These are phyloP conservation scores for Bacidia rubella DNA, from an alignment of 495 filamentous ascomycete species.

Conservation along the genomic window DNA sequence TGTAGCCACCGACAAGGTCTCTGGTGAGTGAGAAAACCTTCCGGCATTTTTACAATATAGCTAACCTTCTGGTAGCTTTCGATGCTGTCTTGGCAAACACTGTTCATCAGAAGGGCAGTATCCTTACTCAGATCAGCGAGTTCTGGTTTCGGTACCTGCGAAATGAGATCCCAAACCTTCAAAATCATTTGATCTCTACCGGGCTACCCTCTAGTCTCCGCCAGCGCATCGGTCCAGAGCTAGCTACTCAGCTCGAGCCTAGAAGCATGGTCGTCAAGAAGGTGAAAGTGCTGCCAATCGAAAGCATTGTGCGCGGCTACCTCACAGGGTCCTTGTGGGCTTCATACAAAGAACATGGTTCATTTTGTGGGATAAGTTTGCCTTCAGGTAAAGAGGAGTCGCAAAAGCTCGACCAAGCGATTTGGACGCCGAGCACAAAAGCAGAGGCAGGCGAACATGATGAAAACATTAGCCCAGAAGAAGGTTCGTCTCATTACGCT, in stretches of 20 bases:
- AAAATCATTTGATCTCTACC: slow-evolving; percentile 65
- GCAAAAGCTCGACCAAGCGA: slow-evolving; percentile 51
- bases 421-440: slow-evolving; percentile 89
- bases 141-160: slow-evolving; percentile 75
- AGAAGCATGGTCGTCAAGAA: slow-evolving; percentile 14
- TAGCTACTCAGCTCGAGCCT: slow-evolving; percentile 18
- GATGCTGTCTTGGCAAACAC: slow-evolving; percentile 1
- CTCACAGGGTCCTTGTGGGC: slow-evolving; percentile 88
- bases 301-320: slow-evolving; percentile 86
- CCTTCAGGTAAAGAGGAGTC: slow-evolving; percentile 57
- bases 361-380: slow-evolving; percentile 66
- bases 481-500: slow-evolving; percentile 21
- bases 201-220: slow-evolving; percentile 44
- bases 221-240: slow-evolving; percentile 31
- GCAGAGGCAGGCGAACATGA: slow-evolving; percentile 73
- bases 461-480: slow-evolving; percentile 73
- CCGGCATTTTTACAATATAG: slow-evolving; percentile 1
- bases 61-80: slow-evolving; percentile 2
- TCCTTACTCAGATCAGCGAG: slow-evolving; percentile 71
- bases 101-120: slow-evolving; percentile 58
- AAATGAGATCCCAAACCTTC: slow-evolving; percentile 48
- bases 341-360: slow-evolving; percentile 60
- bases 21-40: slow-evolving; percentile 18
- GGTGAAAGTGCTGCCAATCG: slow-evolving; percentile 55
- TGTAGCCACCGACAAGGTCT: slow-evolving; percentile 83